phyloP scores from a whole-genome alignment of 371 early-diverging fungal genomes.

The Phascolomyces articulosus region DNA sequence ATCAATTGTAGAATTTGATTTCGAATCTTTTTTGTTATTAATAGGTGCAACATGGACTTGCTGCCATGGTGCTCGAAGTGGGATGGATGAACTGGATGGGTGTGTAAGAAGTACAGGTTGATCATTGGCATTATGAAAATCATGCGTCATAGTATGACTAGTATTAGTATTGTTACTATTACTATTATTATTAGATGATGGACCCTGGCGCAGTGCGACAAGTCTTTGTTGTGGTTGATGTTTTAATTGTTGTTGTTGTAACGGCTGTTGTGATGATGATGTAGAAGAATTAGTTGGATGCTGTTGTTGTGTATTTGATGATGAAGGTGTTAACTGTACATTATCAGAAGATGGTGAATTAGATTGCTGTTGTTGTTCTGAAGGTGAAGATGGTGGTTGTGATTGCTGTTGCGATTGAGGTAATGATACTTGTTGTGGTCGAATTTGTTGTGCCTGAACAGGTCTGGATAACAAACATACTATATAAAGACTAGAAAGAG shows the following conservation, averaged over 20 bases:
- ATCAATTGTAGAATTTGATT: background rate
- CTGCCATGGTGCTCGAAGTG: background rate
- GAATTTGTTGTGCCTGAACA: constrained; percentile 2
- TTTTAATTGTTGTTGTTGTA: background rate
- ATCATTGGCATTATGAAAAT: background rate
- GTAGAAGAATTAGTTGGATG: background rate
- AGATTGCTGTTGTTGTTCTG: background rate
- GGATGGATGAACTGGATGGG: constrained; percentile 10
- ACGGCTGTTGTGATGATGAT: background rate
- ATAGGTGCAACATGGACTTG: constrained; percentile 8
- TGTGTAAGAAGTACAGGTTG: constrained; percentile 16
- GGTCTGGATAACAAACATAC: constrained; percentile 31
- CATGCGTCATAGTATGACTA: background rate
- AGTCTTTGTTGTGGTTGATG: background rate
- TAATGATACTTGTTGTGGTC: too few species aligned
- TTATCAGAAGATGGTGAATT: background rate
- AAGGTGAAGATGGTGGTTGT: background rate
- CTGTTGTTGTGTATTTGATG: background rate
- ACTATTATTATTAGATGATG: background rate
- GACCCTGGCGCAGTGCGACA: background rate
- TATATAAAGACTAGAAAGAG: constrained; percentile 36
- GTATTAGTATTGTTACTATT: background rate
- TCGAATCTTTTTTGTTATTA: background rate
- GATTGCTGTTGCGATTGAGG: background rate
- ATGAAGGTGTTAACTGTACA: background rate